Conservation (phyloP, 2,329 filamentous ascomycete species). For the Talaromyces funiculosus region DNA sequence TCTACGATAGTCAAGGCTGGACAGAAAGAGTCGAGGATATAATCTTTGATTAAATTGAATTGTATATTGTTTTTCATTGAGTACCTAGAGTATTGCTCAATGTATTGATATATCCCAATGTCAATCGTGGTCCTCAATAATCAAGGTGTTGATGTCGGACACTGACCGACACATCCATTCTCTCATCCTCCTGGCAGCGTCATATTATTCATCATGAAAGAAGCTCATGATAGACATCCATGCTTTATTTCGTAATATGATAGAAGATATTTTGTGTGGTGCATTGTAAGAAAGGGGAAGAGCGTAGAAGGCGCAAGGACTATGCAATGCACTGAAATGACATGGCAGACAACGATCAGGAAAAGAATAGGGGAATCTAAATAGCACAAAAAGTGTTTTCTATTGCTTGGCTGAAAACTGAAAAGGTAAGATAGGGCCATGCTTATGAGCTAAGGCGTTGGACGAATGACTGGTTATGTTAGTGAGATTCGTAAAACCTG, state of each 20-base stretch:
- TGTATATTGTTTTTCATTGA: not conserved
- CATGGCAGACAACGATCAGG: slow-evolving; percentile 6
- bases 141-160: no score
- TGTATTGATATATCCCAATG: no score
- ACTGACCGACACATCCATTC: no score
- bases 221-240: no score
- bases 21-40: not conserved
- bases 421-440: not conserved
- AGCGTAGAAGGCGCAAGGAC: slow-evolving; percentile 10
- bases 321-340: slow-evolving; percentile 19
- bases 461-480: slow-evolving; percentile 34
- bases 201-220: no score
- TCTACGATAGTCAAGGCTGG: not conserved
- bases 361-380: slow-evolving; percentile 17
- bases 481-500: slow-evolving; percentile 1
- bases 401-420: not conserved
- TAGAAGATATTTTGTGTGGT: not conserved
- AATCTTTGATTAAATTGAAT: not conserved
- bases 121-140: no score
- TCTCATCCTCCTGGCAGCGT: no score
- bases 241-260: not conserved
- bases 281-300: not conserved
- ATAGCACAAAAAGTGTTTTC: not conserved
- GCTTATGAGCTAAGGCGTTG: slow-evolving; percentile 41
- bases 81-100: no score